phyloP scores from a whole-genome alignment of 164 flowering plant genomes.

The Aristolochia fimbriata region DNA sequence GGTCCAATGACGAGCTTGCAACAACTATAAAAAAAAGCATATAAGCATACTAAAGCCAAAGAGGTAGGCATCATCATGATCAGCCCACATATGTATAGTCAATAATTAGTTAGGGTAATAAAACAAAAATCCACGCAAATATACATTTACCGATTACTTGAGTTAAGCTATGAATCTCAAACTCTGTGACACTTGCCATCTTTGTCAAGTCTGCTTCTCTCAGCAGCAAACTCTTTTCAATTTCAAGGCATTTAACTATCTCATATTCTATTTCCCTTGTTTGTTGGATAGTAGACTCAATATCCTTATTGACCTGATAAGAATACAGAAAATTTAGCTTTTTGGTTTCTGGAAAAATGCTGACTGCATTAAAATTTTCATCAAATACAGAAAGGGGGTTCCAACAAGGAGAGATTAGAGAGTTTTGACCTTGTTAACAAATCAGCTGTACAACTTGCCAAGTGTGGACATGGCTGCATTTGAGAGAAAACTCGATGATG shows the following conservation, averaged over 20 bases:
- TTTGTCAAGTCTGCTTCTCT: conserved; percentile 50
- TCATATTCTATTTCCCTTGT: conserved; percentile 74
- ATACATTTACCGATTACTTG: conserved; percentile 30
- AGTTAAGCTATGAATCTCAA: conserved; percentile 35
- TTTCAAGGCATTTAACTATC: conserved; percentile 45
- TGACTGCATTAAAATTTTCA: no score
- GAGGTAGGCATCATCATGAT: not conserved
- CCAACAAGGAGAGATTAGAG: no score
- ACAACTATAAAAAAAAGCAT: not conserved
- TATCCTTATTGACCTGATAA: conserved; percentile 53
- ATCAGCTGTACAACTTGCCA: no score
- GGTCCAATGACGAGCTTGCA: not conserved
- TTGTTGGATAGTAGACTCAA: conserved; percentile 49
- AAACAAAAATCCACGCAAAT: not conserved
- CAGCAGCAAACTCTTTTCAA: conserved; percentile 27
- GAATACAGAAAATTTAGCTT: not conserved
- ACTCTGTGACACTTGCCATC: conserved; percentile 25
- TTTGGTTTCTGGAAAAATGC: no score
- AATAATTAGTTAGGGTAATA: not conserved
- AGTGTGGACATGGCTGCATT: no score
- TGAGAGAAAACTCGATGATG: no score
- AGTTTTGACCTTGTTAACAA: no score
- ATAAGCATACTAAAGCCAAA: not conserved
- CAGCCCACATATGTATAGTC: not conserved
- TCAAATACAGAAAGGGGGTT: no score